These are phyloP conservation scores for Ophioceras dolichostomum DNA, from an alignment of 2,329 filamentous ascomycete species.

Conservation along the genomic window DNA sequence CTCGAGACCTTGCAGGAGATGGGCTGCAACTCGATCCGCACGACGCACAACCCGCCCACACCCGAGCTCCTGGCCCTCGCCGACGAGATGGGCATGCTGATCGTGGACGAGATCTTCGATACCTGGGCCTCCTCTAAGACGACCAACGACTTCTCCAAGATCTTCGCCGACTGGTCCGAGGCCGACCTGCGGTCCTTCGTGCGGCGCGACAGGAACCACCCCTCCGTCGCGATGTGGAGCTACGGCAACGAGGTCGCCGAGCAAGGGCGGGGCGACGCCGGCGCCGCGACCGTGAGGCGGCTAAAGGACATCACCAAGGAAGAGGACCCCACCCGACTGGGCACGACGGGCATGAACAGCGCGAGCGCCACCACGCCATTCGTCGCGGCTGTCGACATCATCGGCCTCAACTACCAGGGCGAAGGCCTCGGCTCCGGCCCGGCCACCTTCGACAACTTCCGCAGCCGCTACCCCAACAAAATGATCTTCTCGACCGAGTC, in stretches of 20 bases:
- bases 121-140: conserved; percentile 33
- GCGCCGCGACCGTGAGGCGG: conserved; percentile 13
- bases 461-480: conserved; percentile 30
- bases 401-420: conserved; percentile 44
- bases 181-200: conserved; percentile 36
- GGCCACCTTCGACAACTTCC: conserved; percentile 27
- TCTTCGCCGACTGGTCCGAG: conserved; percentile 41
- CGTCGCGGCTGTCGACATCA: conserved; percentile 28
- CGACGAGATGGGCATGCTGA: conserved; percentile 34
- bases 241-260: conserved; percentile 42
- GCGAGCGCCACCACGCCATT: conserved; percentile 27
- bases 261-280: conserved; percentile 23
- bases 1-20: conserved; percentile 35
- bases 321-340: conserved; percentile 34
- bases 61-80: conserved; percentile 35
- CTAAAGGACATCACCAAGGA: conserved; percentile 28
- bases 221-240: conserved; percentile 38
- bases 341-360: conserved; percentile 32
- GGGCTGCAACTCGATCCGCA: conserved; percentile 36
- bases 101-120: conserved; percentile 43
- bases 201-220: conserved; percentile 41
- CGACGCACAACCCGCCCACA: conserved; percentile 40
- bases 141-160: conserved; percentile 33
- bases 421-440: conserved; percentile 24
- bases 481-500: conserved; percentile 30